Percentiles rank a stretch among this genome's conserved stretches.
phyloP scores from a whole-genome alignment of 495 filamentous ascomycete genomes.

The Clohesyomyces aquaticus region DNA sequence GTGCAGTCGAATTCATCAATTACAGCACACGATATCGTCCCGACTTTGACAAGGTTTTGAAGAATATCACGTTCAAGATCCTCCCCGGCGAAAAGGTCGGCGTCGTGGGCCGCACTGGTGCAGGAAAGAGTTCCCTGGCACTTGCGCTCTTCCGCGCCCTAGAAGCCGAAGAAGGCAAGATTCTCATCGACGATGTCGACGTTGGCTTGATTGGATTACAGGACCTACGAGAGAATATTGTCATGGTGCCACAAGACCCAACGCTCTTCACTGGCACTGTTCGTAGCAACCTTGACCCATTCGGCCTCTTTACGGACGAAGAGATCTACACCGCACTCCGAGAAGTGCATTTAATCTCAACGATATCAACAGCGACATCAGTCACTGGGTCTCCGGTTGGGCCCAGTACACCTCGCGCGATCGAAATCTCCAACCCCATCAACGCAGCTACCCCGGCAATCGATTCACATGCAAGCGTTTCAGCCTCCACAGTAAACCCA shows the following conservation, averaged over 20 bases:
- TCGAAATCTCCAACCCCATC: conserved; percentile 27
- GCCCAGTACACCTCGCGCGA: conserved; percentile 10
- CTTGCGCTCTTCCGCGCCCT: conserved; percentile 96
- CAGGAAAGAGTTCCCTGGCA: conserved; percentile 95
- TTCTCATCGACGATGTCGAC: conserved; percentile 87
- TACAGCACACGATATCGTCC: conserved; percentile 88
- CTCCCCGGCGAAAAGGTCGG: conserved; percentile 89
- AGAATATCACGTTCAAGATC: conserved; percentile 83
- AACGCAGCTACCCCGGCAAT: conserved; percentile 24
- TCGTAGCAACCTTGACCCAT: conserved; percentile 93
- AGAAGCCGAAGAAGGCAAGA: conserved; percentile 88
- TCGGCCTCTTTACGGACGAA: conserved; percentile 86
- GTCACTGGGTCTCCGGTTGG: conserved; percentile 40
- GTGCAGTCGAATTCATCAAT: conserved; percentile 80
- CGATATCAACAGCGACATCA: conserved; percentile 54
- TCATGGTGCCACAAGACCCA: conserved; percentile 97
- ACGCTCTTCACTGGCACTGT: conserved; percentile 97
- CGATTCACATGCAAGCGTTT: conserved; percentile 24
- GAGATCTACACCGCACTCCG: conserved; percentile 86
- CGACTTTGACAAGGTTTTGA: conserved; percentile 85
- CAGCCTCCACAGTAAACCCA: conserved; percentile 32
- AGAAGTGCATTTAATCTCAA: conserved; percentile 85
- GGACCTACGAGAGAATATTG: conserved; percentile 90
- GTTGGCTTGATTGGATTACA: conserved; percentile 86
- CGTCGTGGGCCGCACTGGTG: conserved; percentile 94